Conservation (phyloP, 2,329 filamentous ascomycete genomes). For the Pseudopithomyces chartarum region DNA sequence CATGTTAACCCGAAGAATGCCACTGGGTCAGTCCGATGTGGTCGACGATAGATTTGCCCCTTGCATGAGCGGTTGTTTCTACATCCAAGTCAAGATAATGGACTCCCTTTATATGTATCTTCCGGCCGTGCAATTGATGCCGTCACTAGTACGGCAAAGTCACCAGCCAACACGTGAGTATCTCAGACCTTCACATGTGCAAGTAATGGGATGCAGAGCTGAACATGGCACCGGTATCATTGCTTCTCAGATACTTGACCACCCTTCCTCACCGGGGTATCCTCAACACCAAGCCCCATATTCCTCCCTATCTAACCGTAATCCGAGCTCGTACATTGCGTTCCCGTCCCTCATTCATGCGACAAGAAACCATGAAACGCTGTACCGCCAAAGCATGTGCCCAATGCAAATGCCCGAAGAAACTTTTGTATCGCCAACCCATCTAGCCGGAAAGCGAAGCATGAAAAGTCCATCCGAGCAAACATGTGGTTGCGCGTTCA, state of each 20-base stretch:
- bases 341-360: not conserved
- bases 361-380: slow-evolving; percentile 2
- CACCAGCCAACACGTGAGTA: no score
- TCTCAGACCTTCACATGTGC: not conserved
- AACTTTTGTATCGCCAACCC: slow-evolving; percentile 7
- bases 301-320: not conserved
- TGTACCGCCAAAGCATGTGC: slow-evolving; percentile 2
- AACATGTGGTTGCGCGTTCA: not conserved
- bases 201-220: not conserved
- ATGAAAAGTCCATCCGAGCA: not conserved
- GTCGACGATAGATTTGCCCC: no score
- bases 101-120: no score
- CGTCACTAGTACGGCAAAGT: no score
- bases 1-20: slow-evolving; percentile 1
- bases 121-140: no score
- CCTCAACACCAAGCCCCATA: not conserved
- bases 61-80: no score
- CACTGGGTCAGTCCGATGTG: no score
- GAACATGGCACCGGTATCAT: slow-evolving; percentile 1
- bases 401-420: slow-evolving; percentile 7
- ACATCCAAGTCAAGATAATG: no score
- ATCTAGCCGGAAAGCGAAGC: slow-evolving; percentile 3
- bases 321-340: slow-evolving; percentile 7
- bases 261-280: slow-evolving; percentile 1
- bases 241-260: not conserved